These are phyloP conservation scores for Neoboletus magnificus DNA, from an alignment of 768 basidiomycete species.

Conservation along the genomic window DNA sequence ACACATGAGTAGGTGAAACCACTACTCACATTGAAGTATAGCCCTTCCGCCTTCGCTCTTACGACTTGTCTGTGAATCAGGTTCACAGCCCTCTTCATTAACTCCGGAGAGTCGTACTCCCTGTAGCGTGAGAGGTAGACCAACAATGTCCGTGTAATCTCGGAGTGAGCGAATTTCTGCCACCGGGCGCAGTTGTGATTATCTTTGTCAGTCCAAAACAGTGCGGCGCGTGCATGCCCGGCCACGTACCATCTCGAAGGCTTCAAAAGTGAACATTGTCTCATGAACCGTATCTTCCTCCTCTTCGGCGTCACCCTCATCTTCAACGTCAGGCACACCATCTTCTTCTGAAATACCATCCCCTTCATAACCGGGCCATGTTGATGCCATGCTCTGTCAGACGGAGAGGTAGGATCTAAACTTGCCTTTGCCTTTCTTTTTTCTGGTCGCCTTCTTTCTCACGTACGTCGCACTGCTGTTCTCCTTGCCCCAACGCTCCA, in stretches of 20 bases:
- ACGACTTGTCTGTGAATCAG: slow-evolving; percentile 91
- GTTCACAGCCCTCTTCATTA: slow-evolving; percentile 86
- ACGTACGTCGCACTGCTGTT: slow-evolving; percentile 71
- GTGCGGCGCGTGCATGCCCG: slow-evolving; percentile 14
- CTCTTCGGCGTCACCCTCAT: slow-evolving; percentile 55
- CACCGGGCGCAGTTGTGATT: slow-evolving; percentile 16
- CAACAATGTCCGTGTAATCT: slow-evolving; percentile 81
- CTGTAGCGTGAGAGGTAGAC: slow-evolving; percentile 80
- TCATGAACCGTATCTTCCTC: slow-evolving; percentile 70
- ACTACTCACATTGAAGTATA: slow-evolving; percentile 85
- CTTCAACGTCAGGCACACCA: slow-evolving; percentile 66
- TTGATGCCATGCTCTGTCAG: slow-evolving; percentile 10
- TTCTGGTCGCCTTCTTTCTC: slow-evolving; percentile 53
- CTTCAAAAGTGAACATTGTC: slow-evolving; percentile 88
- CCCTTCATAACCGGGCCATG: slow-evolving; percentile 27
- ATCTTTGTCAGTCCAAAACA: slow-evolving; percentile 17
- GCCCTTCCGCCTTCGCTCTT: slow-evolving; percentile 85
- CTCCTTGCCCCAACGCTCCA: slow-evolving; percentile 83
- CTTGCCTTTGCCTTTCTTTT: slow-evolving; percentile 49
- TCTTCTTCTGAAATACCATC: slow-evolving; percentile 48
- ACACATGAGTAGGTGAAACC: background rate
- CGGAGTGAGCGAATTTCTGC: slow-evolving; percentile 87
- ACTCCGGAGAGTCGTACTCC: slow-evolving; percentile 70
- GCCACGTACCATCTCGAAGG: slow-evolving; percentile 76
- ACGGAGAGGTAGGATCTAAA: slow-evolving; percentile 29